Evolutionary conservation across 345 rosid genomes (phyloP).

Genomic region (Syzygium oleosum): DNA sequence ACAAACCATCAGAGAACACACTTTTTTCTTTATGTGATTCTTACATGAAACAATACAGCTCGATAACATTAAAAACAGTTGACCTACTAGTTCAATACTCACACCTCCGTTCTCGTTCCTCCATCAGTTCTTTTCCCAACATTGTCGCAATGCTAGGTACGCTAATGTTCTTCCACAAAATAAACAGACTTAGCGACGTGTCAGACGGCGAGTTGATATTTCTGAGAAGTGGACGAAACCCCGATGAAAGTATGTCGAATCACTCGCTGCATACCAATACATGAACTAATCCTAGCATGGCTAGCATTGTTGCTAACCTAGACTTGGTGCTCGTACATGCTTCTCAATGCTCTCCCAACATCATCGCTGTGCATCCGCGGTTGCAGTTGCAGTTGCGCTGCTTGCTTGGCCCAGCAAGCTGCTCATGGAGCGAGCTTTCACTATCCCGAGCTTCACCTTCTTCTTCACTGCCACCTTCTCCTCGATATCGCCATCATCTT

Average conservation of each 20-base stretch:
- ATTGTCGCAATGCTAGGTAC: neutral
- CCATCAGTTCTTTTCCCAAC: neutral
- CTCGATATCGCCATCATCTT: neutral
- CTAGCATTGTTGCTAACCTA: neutral
- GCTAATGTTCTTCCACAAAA: neutral
- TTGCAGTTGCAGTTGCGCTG: neutral
- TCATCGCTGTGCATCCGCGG: neutral
- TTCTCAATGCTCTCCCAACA: neutral
- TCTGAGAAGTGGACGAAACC: neutral
- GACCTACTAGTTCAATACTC: neutral
- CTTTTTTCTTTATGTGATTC: neutral
- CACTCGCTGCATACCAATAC: neutral
- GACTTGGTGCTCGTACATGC: neutral
- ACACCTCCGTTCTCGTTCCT: neutral
- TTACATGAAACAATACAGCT: neutral
- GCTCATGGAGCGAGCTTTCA: conserved; percentile 91
- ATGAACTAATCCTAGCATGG: neutral
- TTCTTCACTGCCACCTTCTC: conserved; percentile 33
- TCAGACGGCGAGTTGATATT: neutral
- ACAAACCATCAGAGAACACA: neutral
- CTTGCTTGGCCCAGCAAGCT: conserved; percentile 63
- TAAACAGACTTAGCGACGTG: neutral
- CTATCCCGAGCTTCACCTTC: conserved; percentile 73
- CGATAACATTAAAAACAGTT: neutral
- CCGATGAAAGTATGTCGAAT: neutral